Conservation (phyloP, 305 asterid genomes). For the Stenogyne calaminthoides region DNA sequence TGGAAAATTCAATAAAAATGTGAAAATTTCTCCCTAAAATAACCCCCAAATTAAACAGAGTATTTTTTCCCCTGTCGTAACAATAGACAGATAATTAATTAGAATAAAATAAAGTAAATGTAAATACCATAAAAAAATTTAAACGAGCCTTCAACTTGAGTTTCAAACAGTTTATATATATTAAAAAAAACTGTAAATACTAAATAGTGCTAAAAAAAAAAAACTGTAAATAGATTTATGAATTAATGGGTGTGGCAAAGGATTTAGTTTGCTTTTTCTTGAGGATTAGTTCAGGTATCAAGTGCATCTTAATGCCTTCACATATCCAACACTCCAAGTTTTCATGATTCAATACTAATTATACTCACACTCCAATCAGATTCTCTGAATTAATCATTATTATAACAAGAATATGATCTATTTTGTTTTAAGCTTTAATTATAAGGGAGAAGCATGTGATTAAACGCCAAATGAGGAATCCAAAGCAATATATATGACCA, state of each 20-base stretch:
- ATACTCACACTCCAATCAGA: slow-evolving; percentile 1
- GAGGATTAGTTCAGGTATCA: slow-evolving; percentile 6
- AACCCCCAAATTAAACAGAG: background rate
- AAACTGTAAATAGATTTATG: background rate
- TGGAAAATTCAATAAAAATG: background rate
- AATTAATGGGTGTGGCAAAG: background rate
- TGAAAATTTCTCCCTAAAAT: too few relatives aligned
- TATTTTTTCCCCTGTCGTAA: too few relatives aligned
- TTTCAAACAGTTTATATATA: background rate
- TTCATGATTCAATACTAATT: slow-evolving; percentile 23
- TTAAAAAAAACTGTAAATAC: background rate
- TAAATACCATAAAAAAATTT: background rate
- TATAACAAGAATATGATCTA: background rate
- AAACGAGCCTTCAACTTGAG: background rate
- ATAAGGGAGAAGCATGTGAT: slow-evolving; percentile 37
- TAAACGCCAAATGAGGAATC: slow-evolving; percentile 32
- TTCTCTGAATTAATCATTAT: slow-evolving; percentile 14
- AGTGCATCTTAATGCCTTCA: background rate
- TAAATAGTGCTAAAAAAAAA: too few relatives aligned
- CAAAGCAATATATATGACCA: background rate
- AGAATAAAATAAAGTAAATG: too few relatives aligned
- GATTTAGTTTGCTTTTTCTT: slow-evolving; percentile 20
- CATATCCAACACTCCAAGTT: slow-evolving; percentile 38
- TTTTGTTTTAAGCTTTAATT: slow-evolving; percentile 6
- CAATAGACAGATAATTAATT: too few relatives aligned